Evolutionary conservation across 106 monocot species (phyloP).

Genomic region (Acanthochlamys bracteata): DNA sequence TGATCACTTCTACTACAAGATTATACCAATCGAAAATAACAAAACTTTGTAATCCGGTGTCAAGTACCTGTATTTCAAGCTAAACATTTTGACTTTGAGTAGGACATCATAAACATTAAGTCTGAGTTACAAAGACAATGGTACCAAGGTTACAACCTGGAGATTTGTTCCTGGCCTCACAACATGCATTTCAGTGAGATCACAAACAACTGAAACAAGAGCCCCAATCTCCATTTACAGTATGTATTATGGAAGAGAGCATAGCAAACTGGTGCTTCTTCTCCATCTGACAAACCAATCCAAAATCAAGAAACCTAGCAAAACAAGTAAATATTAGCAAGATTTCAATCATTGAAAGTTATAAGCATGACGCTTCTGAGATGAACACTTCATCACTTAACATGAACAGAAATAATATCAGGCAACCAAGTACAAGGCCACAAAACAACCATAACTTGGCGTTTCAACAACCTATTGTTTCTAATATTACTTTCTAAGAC

Average conservation of each 20-base stretch:
- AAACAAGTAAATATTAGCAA: background rate
- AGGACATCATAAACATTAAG: background rate
- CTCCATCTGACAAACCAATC: slow-evolving; percentile 91
- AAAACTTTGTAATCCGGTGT: too few species aligned
- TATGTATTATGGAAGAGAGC: slow-evolving; percentile 87
- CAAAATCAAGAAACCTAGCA: slow-evolving; percentile 95
- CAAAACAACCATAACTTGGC: background rate
- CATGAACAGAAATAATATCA: too few species aligned
- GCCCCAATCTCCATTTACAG: slow-evolving; percentile 84
- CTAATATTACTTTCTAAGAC: background rate
- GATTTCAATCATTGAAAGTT: background rate
- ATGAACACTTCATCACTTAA: too few species aligned
- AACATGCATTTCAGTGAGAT: slow-evolving; percentile 80
- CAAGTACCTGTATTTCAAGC: too few species aligned
- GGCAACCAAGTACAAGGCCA: background rate
- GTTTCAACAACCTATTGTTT: background rate
- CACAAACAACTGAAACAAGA: slow-evolving; percentile 70
- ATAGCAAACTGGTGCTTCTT: slow-evolving; percentile 85
- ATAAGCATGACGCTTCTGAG: too few species aligned
- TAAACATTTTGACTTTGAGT: background rate
- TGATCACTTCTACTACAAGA: background rate
- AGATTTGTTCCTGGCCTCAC: slow-evolving; percentile 58
- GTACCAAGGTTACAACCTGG: slow-evolving; percentile 66
- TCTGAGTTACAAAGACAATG: background rate
- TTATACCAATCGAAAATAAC: background rate